Evolutionary conservation across 768 basidiomycete species (phyloP).

Genomic region (Hirschioporus abietinus): DNA sequence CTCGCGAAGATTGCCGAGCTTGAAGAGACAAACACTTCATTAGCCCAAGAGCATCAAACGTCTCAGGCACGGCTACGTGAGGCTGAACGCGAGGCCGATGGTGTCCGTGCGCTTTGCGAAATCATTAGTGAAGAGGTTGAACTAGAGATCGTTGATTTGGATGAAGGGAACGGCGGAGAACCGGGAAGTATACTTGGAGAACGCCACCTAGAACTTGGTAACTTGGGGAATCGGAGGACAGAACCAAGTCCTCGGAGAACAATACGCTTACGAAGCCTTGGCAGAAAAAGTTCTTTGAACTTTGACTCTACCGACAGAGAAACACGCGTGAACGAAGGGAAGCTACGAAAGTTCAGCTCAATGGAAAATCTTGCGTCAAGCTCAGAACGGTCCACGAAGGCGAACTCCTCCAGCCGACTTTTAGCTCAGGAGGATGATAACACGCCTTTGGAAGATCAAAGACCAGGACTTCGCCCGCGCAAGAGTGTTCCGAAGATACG

Average conservation of each 20-base stretch:
- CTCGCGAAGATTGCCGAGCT: constrained; percentile 72
- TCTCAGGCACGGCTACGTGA: constrained; percentile 58
- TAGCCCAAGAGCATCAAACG: constrained; percentile 57
- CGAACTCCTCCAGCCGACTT: no score
- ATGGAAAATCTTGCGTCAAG: background rate
- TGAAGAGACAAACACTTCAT: constrained; percentile 65
- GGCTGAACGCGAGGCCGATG: constrained; percentile 67
- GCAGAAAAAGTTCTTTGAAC: background rate
- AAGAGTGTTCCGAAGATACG: constrained; percentile 26
- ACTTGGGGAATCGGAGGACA: background rate
- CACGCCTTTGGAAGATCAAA: background rate
- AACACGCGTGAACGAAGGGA: background rate
- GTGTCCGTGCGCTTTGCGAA: constrained; percentile 66
- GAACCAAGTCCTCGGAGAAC: background rate
- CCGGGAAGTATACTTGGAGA: no score
- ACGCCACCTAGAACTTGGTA: background rate
- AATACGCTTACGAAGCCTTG: background rate
- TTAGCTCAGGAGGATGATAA: background rate
- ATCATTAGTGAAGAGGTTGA: constrained; percentile 55
- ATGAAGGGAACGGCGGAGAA: constrained; percentile 11
- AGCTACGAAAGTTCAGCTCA: background rate
- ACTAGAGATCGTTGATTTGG: constrained; percentile 34
- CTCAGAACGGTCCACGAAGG: background rate
- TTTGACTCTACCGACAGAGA: background rate
- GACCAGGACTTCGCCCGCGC: constrained; percentile 23